Evolutionary conservation across 1,284 basidiomycete species (phyloP).

Genomic region (Pisolithus thermaeus): DNA sequence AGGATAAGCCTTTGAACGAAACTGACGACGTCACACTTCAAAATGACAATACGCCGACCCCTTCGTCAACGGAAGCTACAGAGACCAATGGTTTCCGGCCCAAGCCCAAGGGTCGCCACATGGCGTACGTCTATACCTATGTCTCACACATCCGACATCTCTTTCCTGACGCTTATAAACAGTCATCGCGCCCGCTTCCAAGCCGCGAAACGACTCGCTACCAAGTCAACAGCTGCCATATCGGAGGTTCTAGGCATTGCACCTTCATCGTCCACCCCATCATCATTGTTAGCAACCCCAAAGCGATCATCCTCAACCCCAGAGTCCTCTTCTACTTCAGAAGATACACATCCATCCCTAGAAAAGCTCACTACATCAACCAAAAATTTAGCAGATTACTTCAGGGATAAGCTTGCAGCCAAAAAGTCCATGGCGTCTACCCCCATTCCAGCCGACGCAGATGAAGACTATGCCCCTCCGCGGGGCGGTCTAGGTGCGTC

Average conservation of each 20-base stretch:
- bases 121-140: slow-evolving; percentile 30
- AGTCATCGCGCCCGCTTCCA: slow-evolving; percentile 74
- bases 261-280: slow-evolving; percentile 23
- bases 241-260: slow-evolving; percentile 75
- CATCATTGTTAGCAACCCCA: slow-evolving; percentile 12
- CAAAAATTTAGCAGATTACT: slow-evolving; percentile 64
- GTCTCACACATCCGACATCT: slow-evolving; percentile 4
- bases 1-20: background rate
- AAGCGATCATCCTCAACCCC: slow-evolving; percentile 18
- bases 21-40: background rate
- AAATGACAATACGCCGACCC: background rate
- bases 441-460: background rate
- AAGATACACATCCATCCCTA: slow-evolving; percentile 25
- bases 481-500: slow-evolving; percentile 35
- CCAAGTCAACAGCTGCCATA: slow-evolving; percentile 60
- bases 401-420: slow-evolving; percentile 55
- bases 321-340: slow-evolving; percentile 30
- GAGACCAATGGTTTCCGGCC: background rate
- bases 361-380: slow-evolving; percentile 55
- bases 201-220: slow-evolving; percentile 63
- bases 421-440: slow-evolving; percentile 24
- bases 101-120: slow-evolving; percentile 23
- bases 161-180: background rate
- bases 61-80: background rate
- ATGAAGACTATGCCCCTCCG: slow-evolving; percentile 18